Percentiles rank a stretch among this genome's conserved stretches.
Conservation (phyloP, 2,329 filamentous ascomycete species). For the Alternaria sp. region DNA sequence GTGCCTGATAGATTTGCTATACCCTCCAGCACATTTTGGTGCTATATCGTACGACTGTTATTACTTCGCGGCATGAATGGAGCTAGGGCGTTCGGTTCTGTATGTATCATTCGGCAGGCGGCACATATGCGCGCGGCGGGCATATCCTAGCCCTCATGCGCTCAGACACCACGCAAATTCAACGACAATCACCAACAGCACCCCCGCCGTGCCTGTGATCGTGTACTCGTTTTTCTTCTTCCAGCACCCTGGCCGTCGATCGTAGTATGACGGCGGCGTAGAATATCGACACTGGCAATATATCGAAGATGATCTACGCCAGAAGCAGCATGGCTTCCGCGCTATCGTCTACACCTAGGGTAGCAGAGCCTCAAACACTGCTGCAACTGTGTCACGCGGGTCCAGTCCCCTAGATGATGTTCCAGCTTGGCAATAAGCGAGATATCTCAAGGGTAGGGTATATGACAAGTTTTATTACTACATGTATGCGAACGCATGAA, state of each 20-base stretch:
- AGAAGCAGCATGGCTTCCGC: slow-evolving; percentile 6
- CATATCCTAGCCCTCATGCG: slow-evolving; percentile 27
- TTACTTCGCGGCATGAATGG: slow-evolving; percentile 9
- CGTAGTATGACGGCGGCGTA: not conserved
- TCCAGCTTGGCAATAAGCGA: slow-evolving; percentile 21
- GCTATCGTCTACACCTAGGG: slow-evolving; percentile 1
- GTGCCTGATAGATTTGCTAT: slow-evolving; percentile 10
- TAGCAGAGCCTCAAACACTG: slow-evolving; percentile 21
- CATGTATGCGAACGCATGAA: slow-evolving; percentile 17
- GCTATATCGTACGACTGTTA: slow-evolving; percentile 12
- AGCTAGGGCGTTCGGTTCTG: slow-evolving; percentile 27
- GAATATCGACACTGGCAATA: slow-evolving; percentile 1
- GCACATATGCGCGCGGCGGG: slow-evolving; percentile 17
- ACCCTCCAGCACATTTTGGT: slow-evolving; percentile 15
- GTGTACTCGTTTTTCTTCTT: not conserved
- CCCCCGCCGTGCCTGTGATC: not conserved
- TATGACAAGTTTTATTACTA: slow-evolving; percentile 23
- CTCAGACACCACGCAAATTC: slow-evolving; percentile 30
- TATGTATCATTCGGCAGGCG: slow-evolving; percentile 27
- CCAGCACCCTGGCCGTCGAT: not conserved
- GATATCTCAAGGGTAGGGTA: slow-evolving; percentile 8
- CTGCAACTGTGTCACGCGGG: slow-evolving; percentile 15
- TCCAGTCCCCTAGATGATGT: slow-evolving; percentile 11
- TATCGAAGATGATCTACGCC: not conserved
- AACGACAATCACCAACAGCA: slow-evolving; percentile 16